Conservation (phyloP, 2,329 filamentous ascomycete genomes). For the Erysiphe pulchra region DNA sequence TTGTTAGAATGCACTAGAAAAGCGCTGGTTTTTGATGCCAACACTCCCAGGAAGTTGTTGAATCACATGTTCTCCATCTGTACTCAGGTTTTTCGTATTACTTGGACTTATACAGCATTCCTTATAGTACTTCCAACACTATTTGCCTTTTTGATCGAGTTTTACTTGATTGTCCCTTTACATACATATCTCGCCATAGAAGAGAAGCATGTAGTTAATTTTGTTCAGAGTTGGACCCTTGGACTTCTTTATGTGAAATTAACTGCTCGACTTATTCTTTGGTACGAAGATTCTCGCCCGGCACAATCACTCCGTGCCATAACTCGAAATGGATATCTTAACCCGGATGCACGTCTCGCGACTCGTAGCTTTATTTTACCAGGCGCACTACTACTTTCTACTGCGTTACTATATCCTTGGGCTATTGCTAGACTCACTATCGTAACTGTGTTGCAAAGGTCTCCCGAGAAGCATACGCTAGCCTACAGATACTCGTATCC, state of each 20-base stretch:
- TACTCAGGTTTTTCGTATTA: conserved; percentile 18
- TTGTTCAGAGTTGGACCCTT: conserved; percentile 85
- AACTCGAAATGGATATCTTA: conserved; percentile 46
- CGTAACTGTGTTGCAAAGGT: conserved; percentile 12
- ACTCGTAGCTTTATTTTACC: conserved; percentile 77
- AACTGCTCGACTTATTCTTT: conserved; percentile 38
- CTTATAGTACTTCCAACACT: conserved; percentile 59
- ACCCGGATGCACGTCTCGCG: conserved; percentile 53
- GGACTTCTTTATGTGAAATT: conserved; percentile 79
- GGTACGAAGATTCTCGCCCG: conserved; percentile 42
- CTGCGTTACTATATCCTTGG: conserved; percentile 40
- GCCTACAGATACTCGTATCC: conserved; percentile 53
- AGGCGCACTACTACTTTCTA: conserved; percentile 29
- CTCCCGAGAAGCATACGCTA: conserved; percentile 9
- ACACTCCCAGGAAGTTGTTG: conserved; percentile 10
- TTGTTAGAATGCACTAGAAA: conserved; percentile 12
- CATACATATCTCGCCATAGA: conserved; percentile 11
- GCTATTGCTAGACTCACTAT: conserved; percentile 27
- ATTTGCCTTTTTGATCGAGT: conserved; percentile 55
- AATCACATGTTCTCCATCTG: conserved; percentile 4
- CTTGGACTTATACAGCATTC: conserved; percentile 54
- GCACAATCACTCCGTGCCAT: conserved; percentile 52
- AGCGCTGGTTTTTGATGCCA: conserved; percentile 8
- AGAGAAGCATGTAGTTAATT: conserved; percentile 45
- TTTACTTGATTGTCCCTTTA: conserved; percentile 69